Base-by-base conservation (phyloP, 345 rosid genomes). In the Eucalyptus virginea region DNA sequence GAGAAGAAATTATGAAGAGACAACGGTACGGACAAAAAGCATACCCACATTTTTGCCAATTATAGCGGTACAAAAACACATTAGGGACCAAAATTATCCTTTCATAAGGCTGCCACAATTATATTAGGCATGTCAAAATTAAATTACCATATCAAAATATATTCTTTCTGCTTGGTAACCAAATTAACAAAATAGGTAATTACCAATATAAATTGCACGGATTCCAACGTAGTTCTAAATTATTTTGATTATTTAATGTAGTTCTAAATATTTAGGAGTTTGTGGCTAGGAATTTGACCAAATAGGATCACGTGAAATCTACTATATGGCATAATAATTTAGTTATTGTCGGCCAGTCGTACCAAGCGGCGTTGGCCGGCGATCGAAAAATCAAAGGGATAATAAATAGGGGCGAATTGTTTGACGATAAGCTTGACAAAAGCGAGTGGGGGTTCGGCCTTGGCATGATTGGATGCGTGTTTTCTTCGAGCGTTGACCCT, bases 211-310 rank as follows among this genome's bases (percentile, higher is more conserved):
- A 30, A 62, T 28, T 62, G 3, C 16, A 65, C 3, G 6, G 5
- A 65, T 14, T n/a, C 9, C 14, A 62, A 14, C 14, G 3, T n/a
- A 30, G 18, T 62, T 15, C 8, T 60, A 12, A 12, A 28, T 60
- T 12, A 23, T 26, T 12, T 60, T 60, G 14, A 5, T 60, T 6
- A 12, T 28, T 60, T 60, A 60, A 60, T 3, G 8, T 60, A 28
- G 0, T 28, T 60, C 4, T 60, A 60, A 60, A 60, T 28, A 0
- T 60, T 60, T 60, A 19, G 0, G 24, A 52, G 4, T 52, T 52
- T 52, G 24, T 19, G 2, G 1, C 0, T 1, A 52, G 0, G 2
- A 19, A 52, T 19, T 52, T 19, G 56, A 52, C 5, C 24, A 52
- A 19, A 52, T 52, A 52, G 5, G 2, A 52, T 52, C 56, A 60